Evolutionary conservation across 2,329 filamentous ascomycete species (phyloP).

Genomic region (Chaetothyriales sp.): DNA sequence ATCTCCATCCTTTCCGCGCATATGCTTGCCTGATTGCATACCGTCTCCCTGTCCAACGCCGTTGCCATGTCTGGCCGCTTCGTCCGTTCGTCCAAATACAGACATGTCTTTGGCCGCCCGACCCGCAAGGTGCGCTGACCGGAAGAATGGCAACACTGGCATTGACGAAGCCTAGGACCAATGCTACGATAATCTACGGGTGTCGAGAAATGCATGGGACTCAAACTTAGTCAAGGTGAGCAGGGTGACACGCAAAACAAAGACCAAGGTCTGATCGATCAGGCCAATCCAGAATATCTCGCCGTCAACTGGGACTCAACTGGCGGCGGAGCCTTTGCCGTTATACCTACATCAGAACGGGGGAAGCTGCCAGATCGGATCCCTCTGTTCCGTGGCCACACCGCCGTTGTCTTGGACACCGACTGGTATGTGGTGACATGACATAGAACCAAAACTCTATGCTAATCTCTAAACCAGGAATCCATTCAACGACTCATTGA

Average conservation of each 20-base stretch:
- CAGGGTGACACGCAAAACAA: slow-evolving; percentile 15
- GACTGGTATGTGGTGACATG: slow-evolving; percentile 57
- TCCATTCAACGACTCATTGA: slow-evolving; percentile 84
- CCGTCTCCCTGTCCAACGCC: neutral
- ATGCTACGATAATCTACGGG: slow-evolving; percentile 95
- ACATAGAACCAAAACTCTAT: slow-evolving; percentile 1
- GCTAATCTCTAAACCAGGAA: slow-evolving; percentile 43
- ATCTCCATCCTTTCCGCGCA: neutral
- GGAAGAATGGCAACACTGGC: slow-evolving; percentile 1
- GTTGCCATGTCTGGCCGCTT: slow-evolving; percentile 52
- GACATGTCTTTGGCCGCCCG: slow-evolving; percentile 92
- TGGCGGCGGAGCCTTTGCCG: slow-evolving; percentile 90
- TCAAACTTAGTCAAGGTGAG: slow-evolving; percentile 92
- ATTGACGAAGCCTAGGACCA: slow-evolving; percentile 46
- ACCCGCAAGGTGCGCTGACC: slow-evolving; percentile 55
- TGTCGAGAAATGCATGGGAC: slow-evolving; percentile 98
- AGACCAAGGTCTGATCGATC: slow-evolving; percentile 16
- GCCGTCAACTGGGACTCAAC: slow-evolving; percentile 97
- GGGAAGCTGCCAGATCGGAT: slow-evolving; percentile 86
- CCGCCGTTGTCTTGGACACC: slow-evolving; percentile 85
- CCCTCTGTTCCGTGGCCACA: slow-evolving; percentile 90
- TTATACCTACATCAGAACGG: slow-evolving; percentile 77
- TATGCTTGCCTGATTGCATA: neutral
- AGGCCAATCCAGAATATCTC: slow-evolving; percentile 92
- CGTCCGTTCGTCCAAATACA: slow-evolving; percentile 59